A percentile compares a stretch with the other conserved stretches of the same genome.
Conservation (phyloP, 192 early-diverging fungal genomes). For the Gaertneriomyces sp. region DNA sequence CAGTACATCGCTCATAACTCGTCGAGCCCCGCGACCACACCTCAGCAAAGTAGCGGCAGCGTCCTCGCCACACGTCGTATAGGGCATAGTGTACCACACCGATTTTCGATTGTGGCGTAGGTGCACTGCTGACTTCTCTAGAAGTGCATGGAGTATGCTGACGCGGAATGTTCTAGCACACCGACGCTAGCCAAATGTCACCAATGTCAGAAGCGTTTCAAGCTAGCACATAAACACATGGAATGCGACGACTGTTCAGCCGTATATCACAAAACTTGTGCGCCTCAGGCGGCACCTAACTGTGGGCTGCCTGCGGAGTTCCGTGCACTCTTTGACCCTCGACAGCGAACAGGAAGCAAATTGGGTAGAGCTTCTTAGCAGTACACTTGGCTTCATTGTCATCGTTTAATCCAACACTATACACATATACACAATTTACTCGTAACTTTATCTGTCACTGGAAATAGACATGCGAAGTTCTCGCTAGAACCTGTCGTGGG, state of each 20-base stretch:
- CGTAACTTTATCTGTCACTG: too few species aligned
- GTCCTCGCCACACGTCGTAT: slow-evolving; percentile 8
- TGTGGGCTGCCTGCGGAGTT: slow-evolving; percentile 14
- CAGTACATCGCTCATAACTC: too few species aligned
- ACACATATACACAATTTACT: too few species aligned
- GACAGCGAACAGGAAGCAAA: too few species aligned
- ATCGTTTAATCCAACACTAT: too few species aligned
- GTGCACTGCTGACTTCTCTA: neutral
- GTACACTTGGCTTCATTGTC: too few species aligned
- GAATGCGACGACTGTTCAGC: slow-evolving; percentile 29
- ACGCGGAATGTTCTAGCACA: neutral
- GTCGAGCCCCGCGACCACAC: too few species aligned
- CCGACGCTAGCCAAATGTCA: slow-evolving; percentile 24
- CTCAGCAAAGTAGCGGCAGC: too few species aligned
- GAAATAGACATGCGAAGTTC: too few species aligned
- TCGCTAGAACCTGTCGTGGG: too few species aligned
- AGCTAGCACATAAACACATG: slow-evolving; percentile 24
- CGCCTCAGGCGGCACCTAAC: slow-evolving; percentile 12
- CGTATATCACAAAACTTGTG: slow-evolving; percentile 32
- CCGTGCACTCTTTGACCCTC: neutral
- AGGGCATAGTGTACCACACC: slow-evolving; percentile 23
- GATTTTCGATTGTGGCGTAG: slow-evolving; percentile 24
- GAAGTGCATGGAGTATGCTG: neutral
- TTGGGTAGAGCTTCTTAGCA: too few species aligned
- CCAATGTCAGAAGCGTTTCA: slow-evolving; percentile 21